These are phyloP conservation scores for Scheffersomyces amazonensis DNA, from an alignment of 805 yeast species.

Conservation along the genomic window DNA sequence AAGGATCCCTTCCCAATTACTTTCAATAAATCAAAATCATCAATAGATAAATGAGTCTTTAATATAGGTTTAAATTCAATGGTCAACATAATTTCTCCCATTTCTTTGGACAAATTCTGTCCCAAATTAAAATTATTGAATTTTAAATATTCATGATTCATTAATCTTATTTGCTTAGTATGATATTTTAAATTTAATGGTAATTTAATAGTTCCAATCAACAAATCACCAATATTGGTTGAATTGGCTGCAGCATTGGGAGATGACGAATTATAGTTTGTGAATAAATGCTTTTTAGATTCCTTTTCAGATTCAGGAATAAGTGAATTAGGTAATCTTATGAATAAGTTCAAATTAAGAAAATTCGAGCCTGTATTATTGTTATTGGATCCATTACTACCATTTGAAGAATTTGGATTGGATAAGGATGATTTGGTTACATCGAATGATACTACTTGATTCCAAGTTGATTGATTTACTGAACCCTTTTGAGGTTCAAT, in stretches of 20 bases:
- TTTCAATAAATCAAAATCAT: conserved; percentile 88
- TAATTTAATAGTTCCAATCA: conserved; percentile 69
- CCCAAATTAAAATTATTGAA: conserved; percentile 42
- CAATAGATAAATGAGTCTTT: conserved; percentile 73
- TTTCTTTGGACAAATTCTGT: conserved; percentile 17
- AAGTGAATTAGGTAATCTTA: conserved; percentile 68
- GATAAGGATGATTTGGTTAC: conserved; percentile 42
- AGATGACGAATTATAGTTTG: conserved; percentile 15
- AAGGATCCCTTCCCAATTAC: conserved; percentile 98
- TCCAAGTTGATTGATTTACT: conserved; percentile 75
- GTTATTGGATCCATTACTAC: background rate
- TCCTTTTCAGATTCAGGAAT: conserved; percentile 40
- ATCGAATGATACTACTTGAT: conserved; percentile 88
- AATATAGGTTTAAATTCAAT: conserved; percentile 66
- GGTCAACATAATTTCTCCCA: conserved; percentile 58
- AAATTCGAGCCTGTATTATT: conserved; percentile 41
- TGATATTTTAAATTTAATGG: conserved; percentile 56
- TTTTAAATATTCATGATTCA: conserved; percentile 54
- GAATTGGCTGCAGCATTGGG: conserved; percentile 30
- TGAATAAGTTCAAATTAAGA: conserved; percentile 74
- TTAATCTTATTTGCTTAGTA: conserved; percentile 50
- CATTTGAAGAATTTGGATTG: conserved; percentile 19
- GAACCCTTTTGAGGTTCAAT: conserved; percentile 87
- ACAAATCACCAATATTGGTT: conserved; percentile 58
- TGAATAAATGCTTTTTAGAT: conserved; percentile 26